Base-by-base conservation (phyloP, 1,139 yeast genomes). In the Meyerozyma sp. region DNA sequence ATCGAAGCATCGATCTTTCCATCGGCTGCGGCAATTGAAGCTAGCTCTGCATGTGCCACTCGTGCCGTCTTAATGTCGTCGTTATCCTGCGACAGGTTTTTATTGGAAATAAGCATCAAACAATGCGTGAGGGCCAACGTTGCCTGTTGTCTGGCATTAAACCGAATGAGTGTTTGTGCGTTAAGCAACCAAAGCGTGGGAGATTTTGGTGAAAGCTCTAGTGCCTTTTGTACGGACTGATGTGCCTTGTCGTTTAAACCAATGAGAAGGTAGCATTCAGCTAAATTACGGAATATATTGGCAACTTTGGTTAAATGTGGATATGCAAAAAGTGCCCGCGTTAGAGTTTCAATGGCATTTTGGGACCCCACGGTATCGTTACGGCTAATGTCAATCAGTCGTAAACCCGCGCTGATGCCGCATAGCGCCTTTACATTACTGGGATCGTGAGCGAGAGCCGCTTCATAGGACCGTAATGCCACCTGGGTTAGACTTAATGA, bases 231-330 rank as follows among this genome's bases (percentile, higher is more conserved):
- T 14, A 75, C 63, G 2, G 77, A 63, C 45, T 67, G 72, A 51
- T 75, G 79, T 0, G 83, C 80, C 47, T 75, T 78, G 40, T 76
- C 80, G 42, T 65, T 65, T 46, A 76, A 67, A 29, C 77, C 73
- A 8, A 75, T 53, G 18, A 70, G 56, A 23, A 77, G 52, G 52
- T 77, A 77, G 45, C 79, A 73, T 48, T 75, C 79, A 0, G 79
- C 67, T 41, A 78, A 59, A 52, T 76, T 81, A 42, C 65, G 68
- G 65, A 74, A 74, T 7, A 78, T 52, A 5, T 53, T 49, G 0
- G 72, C 51, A 42, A 67, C 68, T 40, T 63, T 63, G 35, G 63
- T 53, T 28, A 77, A 54, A 6, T 51, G 60, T 44, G 66, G 68
- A 55, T 46, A 63, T 45, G 44, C 48, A 27, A 68, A 71, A 39